These are phyloP conservation scores for Mucor irregularis DNA, from an alignment of 371 early-diverging fungal species.

Conservation along the genomic window DNA sequence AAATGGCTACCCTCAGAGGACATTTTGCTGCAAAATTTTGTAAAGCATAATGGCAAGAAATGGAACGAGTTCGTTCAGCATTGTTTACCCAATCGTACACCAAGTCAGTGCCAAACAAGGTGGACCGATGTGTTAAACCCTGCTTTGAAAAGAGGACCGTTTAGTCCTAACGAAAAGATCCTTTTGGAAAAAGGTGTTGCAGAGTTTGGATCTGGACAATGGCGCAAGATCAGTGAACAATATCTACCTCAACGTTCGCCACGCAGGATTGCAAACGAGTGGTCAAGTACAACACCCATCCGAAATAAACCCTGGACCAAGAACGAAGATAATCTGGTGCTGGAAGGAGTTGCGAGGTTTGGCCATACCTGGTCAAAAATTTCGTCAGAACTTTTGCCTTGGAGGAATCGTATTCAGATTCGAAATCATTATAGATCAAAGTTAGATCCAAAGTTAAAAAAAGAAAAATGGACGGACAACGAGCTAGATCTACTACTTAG, in stretches of 20 bases:
- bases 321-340: slow-evolving; percentile 32
- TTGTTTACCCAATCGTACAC: slow-evolving; percentile 37
- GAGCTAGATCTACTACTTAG: slow-evolving; percentile 39
- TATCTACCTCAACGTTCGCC: slow-evolving; percentile 36
- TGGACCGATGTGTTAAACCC: slow-evolving; percentile 32
- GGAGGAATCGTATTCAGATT: slow-evolving; percentile 16
- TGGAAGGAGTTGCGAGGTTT: slow-evolving; percentile 23
- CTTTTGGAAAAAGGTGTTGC: slow-evolving; percentile 17
- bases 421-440: slow-evolving; percentile 18
- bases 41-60: slow-evolving; percentile 32
- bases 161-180: slow-evolving; percentile 22
- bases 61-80: slow-evolving; percentile 36
- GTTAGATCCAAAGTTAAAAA: slow-evolving; percentile 12
- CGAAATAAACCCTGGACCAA: slow-evolving; percentile 22
- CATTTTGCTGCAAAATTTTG: slow-evolving; percentile 25
- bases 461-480: slow-evolving; percentile 26
- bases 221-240: slow-evolving; percentile 19
- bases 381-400: slow-evolving; percentile 17
- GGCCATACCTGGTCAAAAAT: slow-evolving; percentile 35
- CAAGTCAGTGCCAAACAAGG: slow-evolving; percentile 19
- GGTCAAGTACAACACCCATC: neutral
- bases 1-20: slow-evolving; percentile 49
- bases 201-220: slow-evolving; percentile 22
- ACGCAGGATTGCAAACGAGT: slow-evolving; percentile 27
- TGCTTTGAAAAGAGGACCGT: slow-evolving; percentile 23